These are phyloP conservation scores for Cudoniella acicularis DNA, from an alignment of 495 filamentous ascomycete genomes.

Conservation along the genomic window DNA sequence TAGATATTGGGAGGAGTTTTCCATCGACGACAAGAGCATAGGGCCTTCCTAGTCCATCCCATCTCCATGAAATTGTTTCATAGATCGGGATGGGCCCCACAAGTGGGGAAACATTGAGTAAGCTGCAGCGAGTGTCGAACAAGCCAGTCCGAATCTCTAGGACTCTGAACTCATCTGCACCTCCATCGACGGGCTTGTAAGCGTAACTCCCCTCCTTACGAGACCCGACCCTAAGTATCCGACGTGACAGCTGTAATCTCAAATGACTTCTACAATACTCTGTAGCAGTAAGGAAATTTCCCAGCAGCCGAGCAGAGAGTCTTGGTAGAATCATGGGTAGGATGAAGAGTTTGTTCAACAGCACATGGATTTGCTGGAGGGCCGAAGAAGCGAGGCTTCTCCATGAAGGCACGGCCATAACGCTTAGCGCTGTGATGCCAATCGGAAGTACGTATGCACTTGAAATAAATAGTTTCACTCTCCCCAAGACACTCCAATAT, in stretches of 20 bases:
- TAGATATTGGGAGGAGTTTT: slow-evolving; percentile 10
- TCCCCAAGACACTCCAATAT: slow-evolving; percentile 8
- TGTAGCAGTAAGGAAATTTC: slow-evolving; percentile 9
- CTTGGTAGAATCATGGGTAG: slow-evolving; percentile 4
- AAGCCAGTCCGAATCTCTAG: slow-evolving; percentile 5
- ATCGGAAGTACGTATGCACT: slow-evolving; percentile 4
- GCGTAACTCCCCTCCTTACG: slow-evolving; percentile 4
- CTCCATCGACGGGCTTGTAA: slow-evolving; percentile 6
- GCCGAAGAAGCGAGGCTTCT: slow-evolving; percentile 5
- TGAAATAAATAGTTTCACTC: slow-evolving; percentile 1
- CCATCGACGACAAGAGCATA: slow-evolving; percentile 4
- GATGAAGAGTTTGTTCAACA: slow-evolving; percentile 2
- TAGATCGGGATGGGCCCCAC: not conserved
- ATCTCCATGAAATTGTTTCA: slow-evolving; percentile 7
- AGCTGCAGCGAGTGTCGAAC: slow-evolving; percentile 5
- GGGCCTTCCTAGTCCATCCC: slow-evolving; percentile 8
- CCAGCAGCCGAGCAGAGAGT: slow-evolving; percentile 6
- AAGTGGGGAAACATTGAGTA: slow-evolving; percentile 2
- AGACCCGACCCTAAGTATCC: slow-evolving; percentile 6
- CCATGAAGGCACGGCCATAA: slow-evolving; percentile 3
- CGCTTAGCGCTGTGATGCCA: slow-evolving; percentile 7
- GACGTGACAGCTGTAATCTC: slow-evolving; percentile 5
- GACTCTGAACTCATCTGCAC: slow-evolving; percentile 3
- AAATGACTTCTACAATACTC: slow-evolving; percentile 6
- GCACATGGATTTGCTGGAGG: slow-evolving; percentile 3